Base-by-base conservation (phyloP, 1,139 yeast species). In the Sugiyamaella pinicola region DNA sequence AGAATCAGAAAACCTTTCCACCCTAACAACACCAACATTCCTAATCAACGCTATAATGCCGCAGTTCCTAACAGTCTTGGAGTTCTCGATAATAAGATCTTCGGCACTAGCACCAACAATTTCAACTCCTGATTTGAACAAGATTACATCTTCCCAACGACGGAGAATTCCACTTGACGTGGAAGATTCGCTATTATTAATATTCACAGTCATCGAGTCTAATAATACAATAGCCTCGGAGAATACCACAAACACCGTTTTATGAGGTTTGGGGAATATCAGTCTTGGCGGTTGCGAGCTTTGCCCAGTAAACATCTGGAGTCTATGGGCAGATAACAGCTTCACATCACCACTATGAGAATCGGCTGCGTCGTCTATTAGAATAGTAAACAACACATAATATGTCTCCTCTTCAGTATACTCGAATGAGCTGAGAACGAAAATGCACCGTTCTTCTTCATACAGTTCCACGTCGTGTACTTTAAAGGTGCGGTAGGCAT, bases 141-240 rank as follows among this genome's bases (percentile, higher is more conserved):
- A 74, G 17, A 89, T 74, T 7, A 80, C 74, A 64, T 89, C 96
- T 68, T 89, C 96, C 95, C 96, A 87, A 64, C 84, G 76, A 24
- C 84, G 80, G 49, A 74, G 75, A 22, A 73, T 56, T 1, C 44
- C 53, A 19, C 33, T 29, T 3, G 13, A 66, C 64, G 50, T 35
- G 49, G 33, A 34, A 41, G 44, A 18, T 19, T 24, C 40, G 49
- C 9, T 7, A n/a, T 24, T 28, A 37, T 55, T 37, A 39, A 53
- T 79, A 49, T 74, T 71, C 37, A 72, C 72, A 17, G 81, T 76
- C 24, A 80, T 73, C 24, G 86, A 75, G 60, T 88, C 95, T 2
- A 87, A 76, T 50, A 89, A 66, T 1, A 87, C 82, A 15, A 88
- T 75, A 0, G 87, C 79, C 52, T 81, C 78, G 7, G 80, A 80